Evolutionary conservation across 768 basidiomycete genomes (phyloP).

Genomic region (Auricularia sp.): DNA sequence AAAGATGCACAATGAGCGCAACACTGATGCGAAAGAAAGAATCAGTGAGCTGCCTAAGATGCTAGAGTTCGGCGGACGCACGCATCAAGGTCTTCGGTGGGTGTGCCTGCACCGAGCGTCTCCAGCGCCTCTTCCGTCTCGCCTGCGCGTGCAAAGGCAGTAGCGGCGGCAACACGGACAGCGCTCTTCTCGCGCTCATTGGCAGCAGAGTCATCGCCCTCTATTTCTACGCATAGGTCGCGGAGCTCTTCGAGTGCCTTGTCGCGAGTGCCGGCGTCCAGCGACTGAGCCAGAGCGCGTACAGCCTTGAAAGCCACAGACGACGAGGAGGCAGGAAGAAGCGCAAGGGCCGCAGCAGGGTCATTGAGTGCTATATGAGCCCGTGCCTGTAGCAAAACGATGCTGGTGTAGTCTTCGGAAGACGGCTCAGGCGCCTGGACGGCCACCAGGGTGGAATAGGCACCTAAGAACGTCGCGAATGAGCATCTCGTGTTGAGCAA

Average conservation of each 20-base stretch:
- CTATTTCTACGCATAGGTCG: constrained; percentile 79
- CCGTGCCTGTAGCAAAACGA: constrained; percentile 69
- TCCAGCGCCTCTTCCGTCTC: constrained; percentile 91
- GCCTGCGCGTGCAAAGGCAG: constrained; percentile 71
- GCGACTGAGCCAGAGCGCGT: constrained; percentile 52
- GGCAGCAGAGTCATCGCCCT: constrained; percentile 63
- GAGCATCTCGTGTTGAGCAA: not conserved
- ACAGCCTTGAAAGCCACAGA: constrained; percentile 64
- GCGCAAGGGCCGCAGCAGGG: constrained; percentile 41
- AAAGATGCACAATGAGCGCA: constrained; percentile 74
- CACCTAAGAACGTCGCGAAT: constrained; percentile 31
- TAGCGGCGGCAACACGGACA: constrained; percentile 76
- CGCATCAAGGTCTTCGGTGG: constrained; percentile 80
- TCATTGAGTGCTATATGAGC: constrained; percentile 64
- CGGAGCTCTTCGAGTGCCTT: constrained; percentile 69
- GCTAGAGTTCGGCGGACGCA: constrained; percentile 27
- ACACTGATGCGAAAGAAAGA: constrained; percentile 37
- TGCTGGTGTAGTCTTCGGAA: constrained; percentile 54
- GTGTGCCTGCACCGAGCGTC: constrained; percentile 59
- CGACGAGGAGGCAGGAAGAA: constrained; percentile 50
- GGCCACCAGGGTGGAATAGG: constrained; percentile 53
- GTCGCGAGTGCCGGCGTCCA: constrained; percentile 36
- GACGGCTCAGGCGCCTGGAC: constrained; percentile 47
- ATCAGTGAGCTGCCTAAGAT: constrained; percentile 11
- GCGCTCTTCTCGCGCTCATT: constrained; percentile 60